Evolutionary conservation across 768 basidiomycete species (phyloP).

Genomic region (Boletus sp.): DNA sequence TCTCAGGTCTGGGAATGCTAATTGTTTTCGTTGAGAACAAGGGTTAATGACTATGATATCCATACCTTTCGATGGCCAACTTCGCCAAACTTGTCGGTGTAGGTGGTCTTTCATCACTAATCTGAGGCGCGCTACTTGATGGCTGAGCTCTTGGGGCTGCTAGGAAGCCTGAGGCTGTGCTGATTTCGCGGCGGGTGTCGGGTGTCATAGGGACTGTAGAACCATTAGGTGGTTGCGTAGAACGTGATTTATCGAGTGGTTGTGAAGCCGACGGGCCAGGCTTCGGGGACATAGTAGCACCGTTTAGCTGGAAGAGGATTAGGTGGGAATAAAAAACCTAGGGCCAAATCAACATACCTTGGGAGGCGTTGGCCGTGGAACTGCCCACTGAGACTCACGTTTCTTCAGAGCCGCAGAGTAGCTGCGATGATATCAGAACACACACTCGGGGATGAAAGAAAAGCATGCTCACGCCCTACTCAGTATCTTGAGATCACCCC

Average conservation of each 20-base stretch:
- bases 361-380: conserved; percentile 26
- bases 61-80: conserved; percentile 65
- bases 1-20: conserved; percentile 78
- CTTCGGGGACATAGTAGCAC: conserved; percentile 29
- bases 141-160: conserved; percentile 58
- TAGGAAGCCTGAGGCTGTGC: conserved; percentile 29
- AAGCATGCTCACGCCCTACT: conserved; percentile 61
- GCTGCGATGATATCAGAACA: conserved; percentile 34
- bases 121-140: conserved; percentile 28
- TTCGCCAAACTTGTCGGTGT: conserved; percentile 44
- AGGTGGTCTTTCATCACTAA: conserved; percentile 30
- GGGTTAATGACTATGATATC: background rate
- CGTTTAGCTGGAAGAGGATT: conserved; percentile 23
- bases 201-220: conserved; percentile 29
- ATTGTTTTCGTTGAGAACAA: conserved; percentile 7
- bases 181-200: conserved; percentile 39
- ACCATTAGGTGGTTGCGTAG: conserved; percentile 40
- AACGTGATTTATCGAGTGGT: conserved; percentile 32
- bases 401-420: conserved; percentile 77
- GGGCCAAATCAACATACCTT: conserved; percentile 31
- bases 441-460: background rate
- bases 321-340: background rate
- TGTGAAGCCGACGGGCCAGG: conserved; percentile 27
- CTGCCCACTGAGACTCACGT: conserved; percentile 58
- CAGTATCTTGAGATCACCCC: conserved; percentile 81